Evolutionary conservation across 2,329 filamentous ascomycete species (phyloP), one percentile per base, ranked within the genome.

Genomic region (Aspergillus fumigatus): DNA sequence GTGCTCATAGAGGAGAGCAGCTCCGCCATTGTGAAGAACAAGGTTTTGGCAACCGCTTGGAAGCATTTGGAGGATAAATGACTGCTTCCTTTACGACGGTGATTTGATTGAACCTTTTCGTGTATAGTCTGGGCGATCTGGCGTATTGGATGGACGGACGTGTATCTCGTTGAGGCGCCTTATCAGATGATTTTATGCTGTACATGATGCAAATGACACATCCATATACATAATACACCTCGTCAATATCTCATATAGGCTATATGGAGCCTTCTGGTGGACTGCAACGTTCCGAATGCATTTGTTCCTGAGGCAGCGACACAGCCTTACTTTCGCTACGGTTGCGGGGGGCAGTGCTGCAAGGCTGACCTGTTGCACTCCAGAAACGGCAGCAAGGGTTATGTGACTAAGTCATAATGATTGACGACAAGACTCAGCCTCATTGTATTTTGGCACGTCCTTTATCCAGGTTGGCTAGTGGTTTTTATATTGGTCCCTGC

Each of bases 1-100:
- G 51, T 67, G 27, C 51, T 53, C 26, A 58, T 62, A 23, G 55
- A 50, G 7, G 48, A 57, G 25, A 43, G 50, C 7, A 56, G 59
- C 9, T 52, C 57, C 14, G 56, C 56, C 3, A 51, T 52, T 17
- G 53, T 50, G 4, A 50, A 38, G 17, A 63, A 63, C 25, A 51
- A 49, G 47, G 58, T 63, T 6, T 47, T 63, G 35, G 51, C 53
- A 10, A 58, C 54, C 11, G 62, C 58, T n/a, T 62, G 60, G 60
- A 53, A 53, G n/a, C 17, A 38, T 3, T 17, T 38, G 14, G 32
- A 17, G 43, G 21, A 21, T 47, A 23, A 47, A 14, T 47, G 10
- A 47, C 11, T 21, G 23, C 5, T 47, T 47, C 10, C 14, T 38
- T 38, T 38, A 7, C 2, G 32, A 7, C 14, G 6, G 5, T 38